Base-by-base conservation (phyloP, 306 rosid species). In the Pyrus bretschneideri region DNA sequence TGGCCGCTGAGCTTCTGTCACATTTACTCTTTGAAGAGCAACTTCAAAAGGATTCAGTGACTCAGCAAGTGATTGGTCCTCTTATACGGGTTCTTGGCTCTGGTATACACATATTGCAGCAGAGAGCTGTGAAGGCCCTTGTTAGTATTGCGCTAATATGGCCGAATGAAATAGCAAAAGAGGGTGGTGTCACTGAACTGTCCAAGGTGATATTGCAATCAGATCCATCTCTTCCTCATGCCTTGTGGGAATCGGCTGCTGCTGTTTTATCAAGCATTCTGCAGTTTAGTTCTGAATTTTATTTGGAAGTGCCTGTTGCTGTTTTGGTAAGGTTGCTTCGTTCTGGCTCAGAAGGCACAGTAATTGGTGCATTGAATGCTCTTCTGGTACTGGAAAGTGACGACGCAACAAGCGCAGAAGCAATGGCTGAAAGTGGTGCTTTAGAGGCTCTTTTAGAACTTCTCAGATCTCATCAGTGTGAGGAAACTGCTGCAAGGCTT, bases 391-490 rank as follows among this genome's bases (percentile, higher is more conserved):
- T 96, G 85, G 98, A 96, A 80, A 96, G 91, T 81, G 99, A 96
- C 79, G 99, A 96, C 79, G 90, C 96, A 72, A 90, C 90, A 42
- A 88, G 97, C 45, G 98, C 98, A 22, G 99, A 89, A 83, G 97
- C 98, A 83, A 96, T 96, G 99, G 94, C 99, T n/a, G 99, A 96
- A 86, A 92, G 99, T 80, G 99, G 99, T 80, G 99, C 99, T 76
- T 87, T 96, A 86, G 99, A 96, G 88, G 98, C 98, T 78, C 92
- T 96, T 73, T 88, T 96, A 84, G 99, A 96, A 80, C 96, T 92
- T 84, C 90, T 96, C 40, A 86, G 99, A 85, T 81, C 88, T 78
- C 99, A 96, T 84, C 99, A 93, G 82, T 89, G 94, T 66, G 99
- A 96, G 81, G 99, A 96, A 82, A 89, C 87, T 27, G 96, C 98